Base-by-base conservation (phyloP, 2,329 filamentous ascomycete species). In the Torrubiella hemipterigena region DNA sequence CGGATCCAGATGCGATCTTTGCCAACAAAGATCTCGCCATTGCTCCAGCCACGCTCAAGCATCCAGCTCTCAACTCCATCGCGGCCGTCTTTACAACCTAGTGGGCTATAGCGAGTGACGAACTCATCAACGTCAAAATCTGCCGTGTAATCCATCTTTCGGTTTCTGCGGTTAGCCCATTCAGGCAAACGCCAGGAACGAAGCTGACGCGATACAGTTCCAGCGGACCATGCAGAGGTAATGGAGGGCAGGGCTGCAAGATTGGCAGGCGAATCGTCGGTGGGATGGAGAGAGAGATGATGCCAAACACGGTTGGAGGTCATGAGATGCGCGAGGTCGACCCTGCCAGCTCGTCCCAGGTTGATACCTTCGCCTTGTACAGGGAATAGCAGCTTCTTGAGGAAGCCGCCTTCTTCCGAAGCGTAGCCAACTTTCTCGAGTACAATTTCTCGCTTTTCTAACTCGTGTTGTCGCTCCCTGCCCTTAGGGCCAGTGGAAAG, bases 111-210 rank as follows among this genome's bases (percentile, higher is more conserved):
- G 27, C 91, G 77, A 43, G 79, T 76, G 14, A 77, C 72, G 46
- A 98, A 96, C 52, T 98, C 91, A 12, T 94, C 84, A 5, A 87
- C 63, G 46, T 98, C 91, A 43, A 96, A 98, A 48, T 98, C 91
- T 2, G 87, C 85, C 0, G 91, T 98, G 55, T 93, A 98, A 51
- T 98, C 91, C 3, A 96, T 73, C 45, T 81, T 77, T 51, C 84
- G 85, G 52, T 87, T 93, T 30, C 91, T 75, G 34, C 89, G 77
- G 50, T 96, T 98, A 2, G 87, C 84, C 91, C 91, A 98, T 54
- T 98, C 91, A 0, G 91, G 81, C 12, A 98, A 65, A 46, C 91
- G 75, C 89, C 91, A 98, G 3, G 86, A 74, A 13, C 91, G 82
- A 13, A 98, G 71, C 54, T 98, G 91, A 35, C 86, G 79, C 3